Evolutionary conservation across 306 rosid species (phyloP).

Genomic region (Quillaja saponaria): DNA sequence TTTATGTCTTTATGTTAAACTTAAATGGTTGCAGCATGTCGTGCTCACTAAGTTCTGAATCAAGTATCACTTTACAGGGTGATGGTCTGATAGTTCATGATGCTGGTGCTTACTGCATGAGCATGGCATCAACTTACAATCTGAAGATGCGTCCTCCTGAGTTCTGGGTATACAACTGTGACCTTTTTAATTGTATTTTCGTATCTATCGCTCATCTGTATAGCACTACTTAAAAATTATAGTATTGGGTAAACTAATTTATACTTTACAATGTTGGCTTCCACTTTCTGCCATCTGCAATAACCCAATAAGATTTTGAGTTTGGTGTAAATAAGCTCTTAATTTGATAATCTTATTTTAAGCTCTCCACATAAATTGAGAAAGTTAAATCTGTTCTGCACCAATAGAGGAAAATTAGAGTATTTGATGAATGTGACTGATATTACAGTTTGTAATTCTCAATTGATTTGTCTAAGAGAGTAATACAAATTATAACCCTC

Average conservation of each 20-base stretch:
- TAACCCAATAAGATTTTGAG: not conserved
- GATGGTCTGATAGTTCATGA: slow-evolving; percentile 94
- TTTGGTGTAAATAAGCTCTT: not conserved
- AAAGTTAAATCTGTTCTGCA: no score
- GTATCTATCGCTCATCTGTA: not conserved
- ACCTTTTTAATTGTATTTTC: slow-evolving; percentile 7
- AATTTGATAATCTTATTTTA: not conserved
- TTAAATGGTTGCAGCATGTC: not conserved
- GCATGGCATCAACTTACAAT: slow-evolving; percentile 98
- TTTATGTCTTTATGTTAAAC: no score
- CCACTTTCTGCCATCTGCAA: not conserved
- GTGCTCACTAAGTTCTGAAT: slow-evolving; percentile 11
- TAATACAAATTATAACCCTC: not conserved
- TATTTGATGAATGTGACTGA: not conserved
- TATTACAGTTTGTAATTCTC: not conserved
- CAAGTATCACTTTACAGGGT: slow-evolving; percentile 58
- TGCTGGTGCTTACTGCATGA: slow-evolving; percentile 98
- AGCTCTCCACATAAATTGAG: no score
- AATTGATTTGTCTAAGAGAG: not conserved
- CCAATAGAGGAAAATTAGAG: not conserved
- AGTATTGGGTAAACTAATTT: slow-evolving; percentile 2
- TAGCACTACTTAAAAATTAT: not conserved
- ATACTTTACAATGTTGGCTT: not conserved
- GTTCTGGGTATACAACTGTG: slow-evolving; percentile 66
- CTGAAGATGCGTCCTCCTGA: slow-evolving; percentile 97